Conservation (phyloP, 2,329 filamentous ascomycete genomes). For the Diaporthe longicolla region DNA sequence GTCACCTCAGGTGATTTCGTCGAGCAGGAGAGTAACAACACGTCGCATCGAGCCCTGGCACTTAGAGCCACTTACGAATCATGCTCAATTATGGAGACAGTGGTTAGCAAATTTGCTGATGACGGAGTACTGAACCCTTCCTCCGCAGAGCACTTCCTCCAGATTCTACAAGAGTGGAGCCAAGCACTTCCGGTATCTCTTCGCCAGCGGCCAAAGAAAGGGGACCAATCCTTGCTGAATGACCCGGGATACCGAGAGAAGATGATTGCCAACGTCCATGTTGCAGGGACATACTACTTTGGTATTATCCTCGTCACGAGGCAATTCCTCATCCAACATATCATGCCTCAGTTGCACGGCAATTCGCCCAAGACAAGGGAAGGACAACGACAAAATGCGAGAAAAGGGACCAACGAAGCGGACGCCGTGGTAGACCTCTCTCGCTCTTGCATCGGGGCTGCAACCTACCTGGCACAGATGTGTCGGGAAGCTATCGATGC, state of each 20-base stretch:
- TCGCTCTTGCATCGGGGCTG: conserved; percentile 44
- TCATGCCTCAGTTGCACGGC: conserved; percentile 39
- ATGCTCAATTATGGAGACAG: conserved; percentile 37
- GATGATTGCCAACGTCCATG: conserved; percentile 44
- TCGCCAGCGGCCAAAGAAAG: conserved; percentile 33
- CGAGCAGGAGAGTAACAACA: not conserved
- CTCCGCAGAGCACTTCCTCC: conserved; percentile 35
- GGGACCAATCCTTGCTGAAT: not conserved
- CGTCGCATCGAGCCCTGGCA: conserved; percentile 21
- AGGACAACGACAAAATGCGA: not conserved
- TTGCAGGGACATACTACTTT: conserved; percentile 46
- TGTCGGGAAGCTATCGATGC: conserved; percentile 43
- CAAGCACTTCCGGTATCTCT: conserved; percentile 33
- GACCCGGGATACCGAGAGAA: conserved; percentile 28
- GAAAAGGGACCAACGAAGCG: not conserved
- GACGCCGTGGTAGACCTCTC: conserved; percentile 40
- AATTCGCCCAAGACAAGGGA: not conserved
- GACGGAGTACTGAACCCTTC: conserved; percentile 30
- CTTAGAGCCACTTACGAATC: conserved; percentile 37
- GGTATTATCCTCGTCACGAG: conserved; percentile 45
- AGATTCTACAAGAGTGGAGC: conserved; percentile 36
- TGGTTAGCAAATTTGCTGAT: conserved; percentile 32
- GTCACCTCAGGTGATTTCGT: conserved; percentile 35
- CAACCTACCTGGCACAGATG: conserved; percentile 44
- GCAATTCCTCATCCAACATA: conserved; percentile 42